Evolutionary conservation across 495 filamentous ascomycete genomes (phyloP).

Genomic region (Wilcoxina mikolae): DNA sequence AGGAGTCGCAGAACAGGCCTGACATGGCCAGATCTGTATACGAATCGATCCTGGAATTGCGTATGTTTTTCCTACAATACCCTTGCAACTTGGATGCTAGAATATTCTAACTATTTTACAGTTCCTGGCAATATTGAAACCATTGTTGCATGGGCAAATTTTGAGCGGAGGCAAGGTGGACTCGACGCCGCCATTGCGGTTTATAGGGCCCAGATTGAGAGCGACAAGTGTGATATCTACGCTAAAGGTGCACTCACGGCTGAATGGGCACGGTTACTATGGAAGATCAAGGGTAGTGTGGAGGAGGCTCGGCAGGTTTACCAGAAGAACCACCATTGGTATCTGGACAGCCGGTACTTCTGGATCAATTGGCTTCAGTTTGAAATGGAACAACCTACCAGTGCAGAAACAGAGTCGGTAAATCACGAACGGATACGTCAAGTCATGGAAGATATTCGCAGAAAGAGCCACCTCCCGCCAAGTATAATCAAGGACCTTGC

Average conservation of each 20-base stretch:
- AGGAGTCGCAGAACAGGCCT: slow-evolving; percentile 63
- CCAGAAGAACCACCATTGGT: slow-evolving; percentile 67
- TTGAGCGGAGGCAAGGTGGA: slow-evolving; percentile 69
- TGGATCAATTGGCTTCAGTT: slow-evolving; percentile 83
- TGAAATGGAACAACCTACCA: slow-evolving; percentile 76
- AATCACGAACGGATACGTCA: slow-evolving; percentile 62
- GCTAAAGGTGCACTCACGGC: slow-evolving; percentile 77
- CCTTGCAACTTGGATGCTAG: slow-evolving; percentile 14
- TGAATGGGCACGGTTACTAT: slow-evolving; percentile 77
- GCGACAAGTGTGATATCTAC: slow-evolving; percentile 52
- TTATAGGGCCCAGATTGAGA: slow-evolving; percentile 66
- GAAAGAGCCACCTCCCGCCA: slow-evolving; percentile 55
- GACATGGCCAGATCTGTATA: slow-evolving; percentile 74
- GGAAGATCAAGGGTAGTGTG: slow-evolving; percentile 74
- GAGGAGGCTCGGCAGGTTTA: slow-evolving; percentile 81
- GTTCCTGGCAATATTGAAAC: slow-evolving; percentile 71
- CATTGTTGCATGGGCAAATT: slow-evolving; percentile 75
- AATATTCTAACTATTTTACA: slow-evolving; percentile 15
- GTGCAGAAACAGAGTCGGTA: slow-evolving; percentile 43
- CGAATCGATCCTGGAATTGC: slow-evolving; percentile 49
- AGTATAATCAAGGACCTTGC: slow-evolving; percentile 60
- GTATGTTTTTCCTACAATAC: slow-evolving; percentile 14
- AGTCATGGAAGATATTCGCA: slow-evolving; percentile 63
- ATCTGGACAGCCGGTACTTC: slow-evolving; percentile 76
- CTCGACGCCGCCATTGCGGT: slow-evolving; percentile 77